These are phyloP conservation scores for Cymbopogon citratus DNA, from an alignment of 176 grass and related monocot species.

Conservation along the genomic window DNA sequence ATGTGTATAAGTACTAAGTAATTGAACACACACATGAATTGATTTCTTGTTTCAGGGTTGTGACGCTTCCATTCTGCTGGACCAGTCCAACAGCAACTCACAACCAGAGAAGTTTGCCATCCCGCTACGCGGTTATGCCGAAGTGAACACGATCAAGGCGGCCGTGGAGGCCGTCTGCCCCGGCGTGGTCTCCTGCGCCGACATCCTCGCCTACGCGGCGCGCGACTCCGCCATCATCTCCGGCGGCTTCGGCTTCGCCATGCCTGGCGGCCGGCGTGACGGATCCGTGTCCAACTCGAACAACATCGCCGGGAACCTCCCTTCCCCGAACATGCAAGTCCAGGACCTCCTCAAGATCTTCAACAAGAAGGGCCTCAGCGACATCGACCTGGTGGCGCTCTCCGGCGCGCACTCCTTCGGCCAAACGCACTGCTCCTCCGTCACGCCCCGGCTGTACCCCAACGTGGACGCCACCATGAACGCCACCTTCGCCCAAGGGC, in stretches of 20 bases:
- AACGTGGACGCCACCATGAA: slow-evolving; percentile 32
- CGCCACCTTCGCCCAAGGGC: slow-evolving; percentile 1
- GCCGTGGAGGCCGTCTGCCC: slow-evolving; percentile 40
- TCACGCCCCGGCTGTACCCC: slow-evolving; percentile 48
- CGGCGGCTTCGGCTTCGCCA: slow-evolving; percentile 35
- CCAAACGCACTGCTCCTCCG: slow-evolving; percentile 30
- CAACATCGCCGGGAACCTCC: slow-evolving; percentile 24
- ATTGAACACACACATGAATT: too few species aligned
- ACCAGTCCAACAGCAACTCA: background rate
- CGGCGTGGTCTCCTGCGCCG: slow-evolving; percentile 45
- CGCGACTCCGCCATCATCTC: slow-evolving; percentile 32
- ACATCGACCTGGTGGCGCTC: slow-evolving; percentile 47
- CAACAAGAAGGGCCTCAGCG: slow-evolving; percentile 16
- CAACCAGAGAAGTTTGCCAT: slow-evolving; percentile 41
- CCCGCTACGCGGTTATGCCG: slow-evolving; percentile 22
- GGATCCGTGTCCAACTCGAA: slow-evolving; percentile 12
- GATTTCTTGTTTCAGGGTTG: slow-evolving; percentile 23
- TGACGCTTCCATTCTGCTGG: slow-evolving; percentile 44
- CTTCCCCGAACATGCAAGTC: slow-evolving; percentile 12
- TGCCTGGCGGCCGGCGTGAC: slow-evolving; percentile 52
- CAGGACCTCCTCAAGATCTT: slow-evolving; percentile 26
- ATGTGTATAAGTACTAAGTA: too few species aligned
- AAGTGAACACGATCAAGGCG: slow-evolving; percentile 42
- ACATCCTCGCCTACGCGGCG: slow-evolving; percentile 48
- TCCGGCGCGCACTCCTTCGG: slow-evolving; percentile 52